Base-by-base conservation (phyloP, 495 filamentous ascomycete genomes). In the Trichoderma orchidacearum region DNA sequence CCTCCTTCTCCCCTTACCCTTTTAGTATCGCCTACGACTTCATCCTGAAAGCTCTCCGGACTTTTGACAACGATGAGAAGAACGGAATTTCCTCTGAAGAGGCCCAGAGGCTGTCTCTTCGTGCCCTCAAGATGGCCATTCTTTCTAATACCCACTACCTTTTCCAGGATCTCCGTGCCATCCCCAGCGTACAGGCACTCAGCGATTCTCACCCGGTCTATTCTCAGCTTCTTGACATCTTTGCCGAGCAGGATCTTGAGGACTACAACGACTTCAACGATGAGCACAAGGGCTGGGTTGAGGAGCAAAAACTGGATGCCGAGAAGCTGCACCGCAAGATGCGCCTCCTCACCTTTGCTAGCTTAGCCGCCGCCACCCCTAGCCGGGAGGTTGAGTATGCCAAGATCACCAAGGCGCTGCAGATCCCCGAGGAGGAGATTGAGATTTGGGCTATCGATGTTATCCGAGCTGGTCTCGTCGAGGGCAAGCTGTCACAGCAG, bases 391-490 rank as follows among this genome's bases (percentile, higher is more conserved):
- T 98, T 36, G 84, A 90, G 31, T 98, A 98, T 72, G 75, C 75
- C 60, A 77, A 80, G 57, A 96, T 98, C 63, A 79, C 86, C 38
- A 82, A 85, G 57, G 82, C 89, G 5, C 80, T 98, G 32, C 85
- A 91, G 68, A 83, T 98, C 36, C 82, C 87, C 17, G 60, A 67
- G 28, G 83, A 86, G 56, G 89, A 96, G 48, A 89, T 96, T 9
- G 93, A 98, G 78, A 85, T 90, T 79, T 98, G 93, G 93, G 86
- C 95, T 53, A 98, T 98, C 61, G 94, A 98, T 70, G 89, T 92
- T 52, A 95, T 98, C 70, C 87, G 94, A 36, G 89, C 90, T 36
- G 87, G 88, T 31, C 83, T 98, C 18, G 86, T 97, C 53, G 93
- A 98, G 74, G 93, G 93, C 59, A 91, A 93, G 70, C 79, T 99